phyloP scores from a whole-genome alignment of 2,329 filamentous ascomycete species.

The Cladosporium cucumerinum region DNA sequence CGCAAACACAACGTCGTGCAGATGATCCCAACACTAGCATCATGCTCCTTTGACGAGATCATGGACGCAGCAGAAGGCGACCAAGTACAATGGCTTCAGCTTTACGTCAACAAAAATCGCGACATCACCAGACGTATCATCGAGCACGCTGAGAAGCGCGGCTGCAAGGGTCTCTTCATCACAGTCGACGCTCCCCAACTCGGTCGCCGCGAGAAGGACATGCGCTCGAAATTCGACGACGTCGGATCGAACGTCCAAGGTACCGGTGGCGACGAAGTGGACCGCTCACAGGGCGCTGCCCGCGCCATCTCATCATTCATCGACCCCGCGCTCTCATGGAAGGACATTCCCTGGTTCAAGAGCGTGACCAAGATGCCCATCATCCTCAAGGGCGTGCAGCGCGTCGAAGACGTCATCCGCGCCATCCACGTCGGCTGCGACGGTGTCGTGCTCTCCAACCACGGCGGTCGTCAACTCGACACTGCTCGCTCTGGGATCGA shows the following conservation, averaged over 20 bases:
- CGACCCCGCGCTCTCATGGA: constrained; percentile 89
- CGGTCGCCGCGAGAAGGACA: constrained; percentile 93
- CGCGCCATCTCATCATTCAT: constrained; percentile 96
- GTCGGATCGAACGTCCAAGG: constrained; percentile 77
- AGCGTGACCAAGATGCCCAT: constrained; percentile 92
- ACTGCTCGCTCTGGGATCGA: constrained; percentile 87
- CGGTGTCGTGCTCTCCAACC: constrained; percentile 91
- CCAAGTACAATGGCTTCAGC: constrained; percentile 93
- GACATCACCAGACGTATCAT: constrained; percentile 87
- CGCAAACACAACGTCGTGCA: constrained; percentile 86
- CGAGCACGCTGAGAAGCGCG: constrained; percentile 82
- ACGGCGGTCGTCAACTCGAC: constrained; percentile 91
- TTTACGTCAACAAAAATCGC: constrained; percentile 85
- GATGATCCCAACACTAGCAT: constrained; percentile 97
- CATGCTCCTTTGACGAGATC: constrained; percentile 97
- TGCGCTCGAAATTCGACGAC: constrained; percentile 77
- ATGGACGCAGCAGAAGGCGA: constrained; percentile 75
- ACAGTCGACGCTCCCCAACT: constrained; percentile 97
- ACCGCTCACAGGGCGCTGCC: constrained; percentile 87
- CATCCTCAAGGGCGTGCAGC: constrained; percentile 92
- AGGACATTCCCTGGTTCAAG: constrained; percentile 81
- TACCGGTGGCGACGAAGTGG: constrained; percentile 64
- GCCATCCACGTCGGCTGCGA: constrained; percentile 71
- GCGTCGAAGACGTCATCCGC: constrained; percentile 87
- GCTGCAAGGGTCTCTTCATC: constrained; percentile 95